These are phyloP conservation scores for Scheffersomyces titani DNA, from an alignment of 1,139 yeast species.

Conservation along the genomic window DNA sequence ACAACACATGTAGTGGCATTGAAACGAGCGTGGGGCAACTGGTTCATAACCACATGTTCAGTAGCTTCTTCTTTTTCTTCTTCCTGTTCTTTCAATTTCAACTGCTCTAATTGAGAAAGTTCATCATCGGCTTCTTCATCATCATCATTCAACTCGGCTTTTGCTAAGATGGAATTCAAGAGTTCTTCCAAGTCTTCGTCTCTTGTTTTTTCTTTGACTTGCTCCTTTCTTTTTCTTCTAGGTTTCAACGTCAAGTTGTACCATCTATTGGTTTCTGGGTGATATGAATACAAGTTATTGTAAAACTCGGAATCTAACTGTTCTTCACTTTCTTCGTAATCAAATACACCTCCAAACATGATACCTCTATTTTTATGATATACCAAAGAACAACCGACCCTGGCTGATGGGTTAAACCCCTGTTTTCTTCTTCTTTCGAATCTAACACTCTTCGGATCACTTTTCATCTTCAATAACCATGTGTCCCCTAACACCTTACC, in stretches of 20 bases:
- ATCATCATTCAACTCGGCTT: slow-evolving; percentile 66
- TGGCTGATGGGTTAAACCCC: slow-evolving; percentile 84
- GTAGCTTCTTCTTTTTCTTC: slow-evolving; percentile 38
- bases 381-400: slow-evolving; percentile 94
- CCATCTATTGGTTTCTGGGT: slow-evolving; percentile 89
- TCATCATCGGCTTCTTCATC: slow-evolving; percentile 50
- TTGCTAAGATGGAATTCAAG: slow-evolving; percentile 70
- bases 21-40: slow-evolving; percentile 85
- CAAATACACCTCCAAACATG: slow-evolving; percentile 93
- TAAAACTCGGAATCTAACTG: slow-evolving; percentile 81
- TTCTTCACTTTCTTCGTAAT: slow-evolving; percentile 94
- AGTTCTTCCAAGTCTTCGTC: slow-evolving; percentile 85
- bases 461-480: slow-evolving; percentile 87
- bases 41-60: slow-evolving; percentile 59
- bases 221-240: slow-evolving; percentile 52
- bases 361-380: slow-evolving; percentile 91
- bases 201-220: slow-evolving; percentile 51
- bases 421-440: slow-evolving; percentile 92
- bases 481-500: slow-evolving; percentile 90
- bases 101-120: slow-evolving; percentile 38
- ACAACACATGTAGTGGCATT: slow-evolving; percentile 85
- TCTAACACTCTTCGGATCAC: slow-evolving; percentile 74
- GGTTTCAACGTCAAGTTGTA: slow-evolving; percentile 69
- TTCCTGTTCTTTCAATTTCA: slow-evolving; percentile 38
- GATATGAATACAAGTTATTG: slow-evolving; percentile 80